phyloP scores from a whole-genome alignment of 164 flowering plant species.

The Aristolochia contorta region DNA sequence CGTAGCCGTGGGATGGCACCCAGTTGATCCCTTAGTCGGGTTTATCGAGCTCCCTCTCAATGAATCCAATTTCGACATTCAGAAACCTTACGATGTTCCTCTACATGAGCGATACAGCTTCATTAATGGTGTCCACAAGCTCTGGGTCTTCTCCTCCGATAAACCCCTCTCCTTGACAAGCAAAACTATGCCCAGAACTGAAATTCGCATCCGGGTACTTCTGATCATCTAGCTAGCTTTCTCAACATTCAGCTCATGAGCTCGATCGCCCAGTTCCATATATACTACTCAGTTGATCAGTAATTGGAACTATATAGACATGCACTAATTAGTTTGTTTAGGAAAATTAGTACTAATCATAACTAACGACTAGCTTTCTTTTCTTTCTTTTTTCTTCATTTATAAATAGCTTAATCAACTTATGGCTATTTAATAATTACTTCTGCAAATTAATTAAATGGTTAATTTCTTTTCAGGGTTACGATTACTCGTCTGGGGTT shows the following conservation, averaged over 20 bases:
- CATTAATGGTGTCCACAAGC: slow-evolving; percentile 23
- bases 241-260: too few relatives aligned
- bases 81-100: slow-evolving; percentile 15
- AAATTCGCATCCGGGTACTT: slow-evolving; percentile 15
- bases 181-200: slow-evolving; percentile 22
- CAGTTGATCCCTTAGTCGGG: slow-evolving; percentile 3
- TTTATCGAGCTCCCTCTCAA: slow-evolving; percentile 6
- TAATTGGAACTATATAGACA: too few relatives aligned
- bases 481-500: slow-evolving; percentile 26
- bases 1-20: background rate
- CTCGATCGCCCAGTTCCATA: too few relatives aligned
- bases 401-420: too few relatives aligned
- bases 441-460: too few relatives aligned
- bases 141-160: slow-evolving; percentile 26
- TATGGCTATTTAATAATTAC: too few relatives aligned
- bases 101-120: slow-evolving; percentile 9
- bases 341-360: too few relatives aligned
- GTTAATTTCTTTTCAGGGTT: slow-evolving; percentile 14
- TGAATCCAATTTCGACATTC: slow-evolving; percentile 10
- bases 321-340: too few relatives aligned
- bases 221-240: too few relatives aligned
- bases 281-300: too few relatives aligned
- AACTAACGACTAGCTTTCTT: too few relatives aligned
- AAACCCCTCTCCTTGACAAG: slow-evolving; percentile 17
- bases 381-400: too few relatives aligned